Evolutionary conservation across 805 yeast genomes (phyloP), one percentile per base, ranked within the genome.

Genomic region (Yamadazyma tumulicola): DNA sequence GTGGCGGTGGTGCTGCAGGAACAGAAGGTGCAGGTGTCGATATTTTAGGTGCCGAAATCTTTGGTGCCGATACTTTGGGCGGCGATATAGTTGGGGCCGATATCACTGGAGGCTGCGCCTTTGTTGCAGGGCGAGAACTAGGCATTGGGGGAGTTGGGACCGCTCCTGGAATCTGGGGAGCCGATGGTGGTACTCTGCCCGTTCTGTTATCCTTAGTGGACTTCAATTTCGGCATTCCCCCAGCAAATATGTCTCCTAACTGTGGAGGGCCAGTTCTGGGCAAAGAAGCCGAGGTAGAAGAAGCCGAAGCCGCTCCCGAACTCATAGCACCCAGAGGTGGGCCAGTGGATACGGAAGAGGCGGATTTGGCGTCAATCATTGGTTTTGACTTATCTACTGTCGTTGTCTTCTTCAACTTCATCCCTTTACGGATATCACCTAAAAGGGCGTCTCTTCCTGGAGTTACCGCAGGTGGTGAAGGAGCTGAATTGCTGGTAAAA

Each of bases 361-460:
- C 76, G 55, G 41, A 26, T 30, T 57, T 59, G 11, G 51, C 33
- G 34, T 61, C 96, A 61, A 67, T 76, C 80, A 59, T 74, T 62
- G 42, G 97, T 74, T 42, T 57, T 9, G 71, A 64, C 38, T 65
- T 67, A 44, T 67, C 73, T 14, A 67, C 65, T 1, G 72, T 68
- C 30, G 57, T 60, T 1, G 70, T 66, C 37, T 67, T 67, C 47
- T 67, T 68, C 30, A 67, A 49, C 28, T 42, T 51, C 39, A 61
- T 51, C 3, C 72, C 74, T 39, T 84, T 83, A 49, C 87, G 75
- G 45, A 91, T 91, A 54, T 85, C 95, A 19, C 93, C 86, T 17
- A 91, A 67, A 33, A 91, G 51, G 1, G 74, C 72, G 37, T 68
- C 72, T 32, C 72, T 51, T 8, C 71, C 62, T 4, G 49, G 46